Conservation (phyloP, 495 filamentous ascomycete genomes). For the Aspergillus bertholletiae region DNA sequence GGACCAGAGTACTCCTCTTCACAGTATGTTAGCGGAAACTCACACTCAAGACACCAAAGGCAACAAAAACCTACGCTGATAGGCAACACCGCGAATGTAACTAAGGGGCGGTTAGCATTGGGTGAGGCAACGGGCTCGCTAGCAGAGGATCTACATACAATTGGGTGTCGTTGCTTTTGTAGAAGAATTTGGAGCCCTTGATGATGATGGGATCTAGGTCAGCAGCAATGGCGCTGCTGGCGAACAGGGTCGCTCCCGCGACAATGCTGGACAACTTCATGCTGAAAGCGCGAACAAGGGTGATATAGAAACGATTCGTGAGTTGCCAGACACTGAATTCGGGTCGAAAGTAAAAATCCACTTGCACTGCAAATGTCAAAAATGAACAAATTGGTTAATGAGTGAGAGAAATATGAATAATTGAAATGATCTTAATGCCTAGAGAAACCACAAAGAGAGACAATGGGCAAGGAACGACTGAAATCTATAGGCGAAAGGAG, state of each 20-base stretch:
- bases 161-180: conserved; percentile 64
- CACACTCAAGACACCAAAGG: not conserved
- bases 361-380: not conserved
- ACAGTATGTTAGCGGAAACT: conserved; percentile 7
- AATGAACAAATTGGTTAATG: not conserved
- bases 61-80: conserved; percentile 52
- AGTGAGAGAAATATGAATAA: not conserved
- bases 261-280: conserved; percentile 25
- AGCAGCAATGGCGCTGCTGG: conserved; percentile 21
- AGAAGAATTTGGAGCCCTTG: conserved; percentile 79
- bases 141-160: conserved; percentile 51
- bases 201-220: conserved; percentile 58
- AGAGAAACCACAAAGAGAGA: not conserved
- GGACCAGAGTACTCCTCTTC: conserved; percentile 46
- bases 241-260: conserved; percentile 19
- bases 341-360: not conserved
- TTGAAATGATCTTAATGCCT: not conserved
- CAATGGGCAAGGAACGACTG: not conserved
- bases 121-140: not conserved
- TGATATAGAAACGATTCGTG: not conserved
- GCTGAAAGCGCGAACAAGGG: not conserved
- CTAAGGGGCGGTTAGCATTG: conserved; percentile 27
- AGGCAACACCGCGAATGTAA: conserved; percentile 82
- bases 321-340: not conserved
- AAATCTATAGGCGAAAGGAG: not conserved